Evolutionary conservation across 768 basidiomycete species (phyloP).

Genomic region (Scleroderma bovista): DNA sequence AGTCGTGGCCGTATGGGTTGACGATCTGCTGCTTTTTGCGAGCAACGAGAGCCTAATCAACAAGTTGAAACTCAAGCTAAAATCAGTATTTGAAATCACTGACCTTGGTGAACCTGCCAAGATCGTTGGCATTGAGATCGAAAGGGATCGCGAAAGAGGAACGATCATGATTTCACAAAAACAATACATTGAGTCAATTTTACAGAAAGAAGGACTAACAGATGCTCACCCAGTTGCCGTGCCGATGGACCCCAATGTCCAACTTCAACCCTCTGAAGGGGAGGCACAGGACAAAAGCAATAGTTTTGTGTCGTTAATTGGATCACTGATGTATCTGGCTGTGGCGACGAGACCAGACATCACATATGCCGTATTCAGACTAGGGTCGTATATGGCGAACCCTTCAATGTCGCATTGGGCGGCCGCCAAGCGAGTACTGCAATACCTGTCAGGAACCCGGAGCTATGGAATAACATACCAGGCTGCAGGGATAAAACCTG

Average conservation of each 20-base stretch:
- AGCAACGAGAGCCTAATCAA: not conserved
- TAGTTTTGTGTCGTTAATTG: conserved; percentile 3
- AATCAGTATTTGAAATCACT: conserved; percentile 11
- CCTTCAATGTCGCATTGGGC: conserved; percentile 7
- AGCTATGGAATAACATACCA: not conserved
- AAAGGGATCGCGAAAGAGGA: not conserved
- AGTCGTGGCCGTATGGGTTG: conserved; percentile 26
- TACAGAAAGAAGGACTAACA: not conserved
- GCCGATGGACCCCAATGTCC: not conserved
- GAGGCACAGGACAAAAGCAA: not conserved
- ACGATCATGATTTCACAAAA: conserved; percentile 1
- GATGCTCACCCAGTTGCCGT: conserved; percentile 3
- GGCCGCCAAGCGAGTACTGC: conserved; percentile 8
- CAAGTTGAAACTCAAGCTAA: conserved; percentile 6
- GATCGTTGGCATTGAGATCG: no score
- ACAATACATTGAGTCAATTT: conserved; percentile 7
- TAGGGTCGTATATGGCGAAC: conserved; percentile 8
- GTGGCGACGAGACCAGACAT: conserved; percentile 10
- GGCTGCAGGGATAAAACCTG: not conserved
- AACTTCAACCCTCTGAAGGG: not conserved
- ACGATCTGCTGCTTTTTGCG: conserved; percentile 21
- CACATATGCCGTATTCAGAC: conserved; percentile 3
- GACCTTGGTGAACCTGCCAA: conserved; percentile 18
- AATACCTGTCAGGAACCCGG: conserved; percentile 9
- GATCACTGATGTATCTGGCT: conserved; percentile 21